Evolutionary conservation across 2,329 filamentous ascomycete genomes (phyloP), one percentile per base, ranked within the genome.

Genomic region (Xylariomycetidae sp.): DNA sequence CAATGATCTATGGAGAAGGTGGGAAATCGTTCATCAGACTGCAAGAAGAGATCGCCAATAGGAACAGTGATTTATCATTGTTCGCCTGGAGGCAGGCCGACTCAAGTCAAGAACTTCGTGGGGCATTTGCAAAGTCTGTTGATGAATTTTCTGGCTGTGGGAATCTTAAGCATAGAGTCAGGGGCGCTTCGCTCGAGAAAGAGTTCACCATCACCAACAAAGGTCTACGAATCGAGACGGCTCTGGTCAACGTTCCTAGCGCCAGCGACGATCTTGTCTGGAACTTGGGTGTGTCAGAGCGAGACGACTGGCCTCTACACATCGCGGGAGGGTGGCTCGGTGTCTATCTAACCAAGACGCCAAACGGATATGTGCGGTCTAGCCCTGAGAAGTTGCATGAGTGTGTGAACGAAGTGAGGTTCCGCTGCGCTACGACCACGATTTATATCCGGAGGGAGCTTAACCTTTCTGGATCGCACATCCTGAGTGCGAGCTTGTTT

Each of bases 181-280:
- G 22, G 25, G 25, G 33, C 19, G 30, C 23, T 18, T n/a, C 19
- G 8, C 25, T 29, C 4, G 20, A 23, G 10, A 37, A 32, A 12
- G 34, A 32, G 18, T 37, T 37, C 12, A 32, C 29, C 8, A 18
- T 37, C 25, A 37, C 29, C 4, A 37, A 37, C 15, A 32, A 29
- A 26, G 34, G 34, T 9, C 29, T 37, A 12, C 18, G 34, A 23
- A 31, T 38, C 10, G 27, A 31, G 22, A 27, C 22, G 10, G 25
- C 30, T 12, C 28, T 34, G 4, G 25, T 32, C 8, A 26, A 15
- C 10, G 19, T 19, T 15, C 30, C 35, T 10, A 7, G 10, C 4
- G 25, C 15, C 13, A 37, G 25, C 6, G 19, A 37, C 10, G 34
- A 37, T n/a, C 15, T 29, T 1, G 19, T 37, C 12, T 34, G 10